Evolutionary conservation across 1,284 basidiomycete genomes (phyloP).

Genomic region (Heterobasidion occidentale): DNA sequence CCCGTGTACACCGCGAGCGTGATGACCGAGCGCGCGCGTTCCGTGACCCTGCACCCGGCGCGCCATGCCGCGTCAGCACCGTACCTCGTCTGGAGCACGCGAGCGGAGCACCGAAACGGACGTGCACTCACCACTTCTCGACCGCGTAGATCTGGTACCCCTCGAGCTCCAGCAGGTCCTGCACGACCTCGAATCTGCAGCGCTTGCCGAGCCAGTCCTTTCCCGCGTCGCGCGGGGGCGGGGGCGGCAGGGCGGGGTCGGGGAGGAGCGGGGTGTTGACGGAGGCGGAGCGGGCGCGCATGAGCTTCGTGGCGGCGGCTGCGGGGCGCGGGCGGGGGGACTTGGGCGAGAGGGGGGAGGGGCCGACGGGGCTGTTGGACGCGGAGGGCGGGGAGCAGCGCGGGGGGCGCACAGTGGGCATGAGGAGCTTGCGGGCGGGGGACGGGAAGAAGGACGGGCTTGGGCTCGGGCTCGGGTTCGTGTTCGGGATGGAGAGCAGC

Average conservation of each 20-base stretch:
- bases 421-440: slow-evolving; percentile 1
- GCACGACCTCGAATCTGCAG: slow-evolving; percentile 36
- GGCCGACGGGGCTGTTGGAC: neutral
- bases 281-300: slow-evolving; percentile 7
- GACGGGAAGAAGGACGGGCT: neutral
- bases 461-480: neutral
- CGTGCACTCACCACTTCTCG: slow-evolving; percentile 59
- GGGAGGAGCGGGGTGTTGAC: neutral
- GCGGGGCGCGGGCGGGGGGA: slow-evolving; percentile 5
- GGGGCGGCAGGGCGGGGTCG: neutral
- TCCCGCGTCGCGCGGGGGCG: slow-evolving; percentile 1
- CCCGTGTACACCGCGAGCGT: slow-evolving; percentile 70
- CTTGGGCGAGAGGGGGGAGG: neutral
- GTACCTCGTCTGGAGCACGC: too few relatives aligned
- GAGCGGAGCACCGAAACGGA: neutral
- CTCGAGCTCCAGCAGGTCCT: slow-evolving; percentile 35
- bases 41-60: slow-evolving; percentile 45
- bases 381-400: neutral
- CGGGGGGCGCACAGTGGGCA: slow-evolving; percentile 5
- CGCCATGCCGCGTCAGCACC: neutral
- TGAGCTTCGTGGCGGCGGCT: slow-evolving; percentile 1
- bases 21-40: slow-evolving; percentile 49
- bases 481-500: neutral
- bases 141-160: slow-evolving; percentile 78
- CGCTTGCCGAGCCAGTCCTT: slow-evolving; percentile 30